Evolutionary conservation across 257 asterid genomes (phyloP).

Genomic region (Gynochthodes officinalis): DNA sequence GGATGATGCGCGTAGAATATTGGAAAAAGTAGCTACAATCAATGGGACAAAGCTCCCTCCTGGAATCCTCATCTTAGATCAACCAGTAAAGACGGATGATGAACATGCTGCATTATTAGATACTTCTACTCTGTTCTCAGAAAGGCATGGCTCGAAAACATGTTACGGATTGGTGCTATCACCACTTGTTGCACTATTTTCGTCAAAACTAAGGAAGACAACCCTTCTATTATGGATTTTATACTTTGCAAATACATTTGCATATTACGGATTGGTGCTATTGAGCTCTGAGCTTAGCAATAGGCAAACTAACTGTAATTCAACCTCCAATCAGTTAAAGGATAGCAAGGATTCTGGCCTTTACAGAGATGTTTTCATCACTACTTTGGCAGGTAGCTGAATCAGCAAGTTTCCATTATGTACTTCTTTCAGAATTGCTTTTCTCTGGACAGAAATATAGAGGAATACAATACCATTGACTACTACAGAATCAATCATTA

Average conservation of each 20-base stretch:
- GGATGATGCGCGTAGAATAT: conserved; percentile 23
- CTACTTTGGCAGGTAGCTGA: conserved; percentile 58
- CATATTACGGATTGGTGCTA: conserved; percentile 53
- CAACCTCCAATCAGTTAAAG: conserved; percentile 8
- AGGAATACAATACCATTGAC: too few relatives aligned
- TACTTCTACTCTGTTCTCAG: conserved; percentile 5
- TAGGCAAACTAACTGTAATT: conserved; percentile 31
- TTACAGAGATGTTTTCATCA: conserved; percentile 45
- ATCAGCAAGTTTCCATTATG: neutral
- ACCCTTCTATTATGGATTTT: conserved; percentile 58
- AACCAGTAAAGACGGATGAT: conserved; percentile 14
- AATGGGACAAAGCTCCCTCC: conserved; percentile 32
- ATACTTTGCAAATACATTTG: conserved; percentile 50
- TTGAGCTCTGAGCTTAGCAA: conserved; percentile 56
- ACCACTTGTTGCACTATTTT: conserved; percentile 37
- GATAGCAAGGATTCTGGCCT: conserved; percentile 36
- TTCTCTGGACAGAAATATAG: neutral
- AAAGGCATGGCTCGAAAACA: conserved; percentile 4
- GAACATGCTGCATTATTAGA: conserved; percentile 9
- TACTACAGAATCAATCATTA: neutral
- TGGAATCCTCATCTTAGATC: conserved; percentile 29
- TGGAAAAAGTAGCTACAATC: conserved; percentile 25
- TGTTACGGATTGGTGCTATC: too few relatives aligned
- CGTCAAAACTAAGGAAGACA: conserved; percentile 41
- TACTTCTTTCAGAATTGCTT: neutral